These are phyloP conservation scores for Phytophthora palmivora DNA, from an alignment of 352 stramenopile genomes.

Conservation along the genomic window DNA sequence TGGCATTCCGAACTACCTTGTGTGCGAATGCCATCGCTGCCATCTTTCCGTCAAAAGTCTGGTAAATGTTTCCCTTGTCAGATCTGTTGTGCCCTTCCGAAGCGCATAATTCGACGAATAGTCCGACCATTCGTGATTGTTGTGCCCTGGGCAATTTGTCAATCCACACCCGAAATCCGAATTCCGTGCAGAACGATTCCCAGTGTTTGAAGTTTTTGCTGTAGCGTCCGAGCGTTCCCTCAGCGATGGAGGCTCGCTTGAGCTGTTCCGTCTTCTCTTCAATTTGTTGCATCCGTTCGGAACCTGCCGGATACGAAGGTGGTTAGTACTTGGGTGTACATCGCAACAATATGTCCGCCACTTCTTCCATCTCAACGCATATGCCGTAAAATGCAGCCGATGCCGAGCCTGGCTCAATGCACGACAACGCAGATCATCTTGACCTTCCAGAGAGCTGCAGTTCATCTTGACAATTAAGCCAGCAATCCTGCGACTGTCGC, in stretches of 20 bases:
- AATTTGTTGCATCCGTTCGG: background rate
- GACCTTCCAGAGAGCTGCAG: background rate
- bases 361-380: conserved; percentile 13
- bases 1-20: conserved; percentile 27
- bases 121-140: conserved; percentile 30
- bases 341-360: conserved; percentile 7
- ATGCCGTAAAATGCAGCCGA: conserved; percentile 3
- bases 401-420: conserved; percentile 25
- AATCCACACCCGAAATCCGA: conserved; percentile 30
- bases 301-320: background rate
- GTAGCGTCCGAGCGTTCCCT: conserved; percentile 4
- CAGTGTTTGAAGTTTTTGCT: conserved; percentile 24
- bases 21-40: conserved; percentile 33
- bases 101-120: conserved; percentile 25
- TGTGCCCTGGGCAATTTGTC: conserved; percentile 29
- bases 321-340: conserved; percentile 2
- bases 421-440: conserved; percentile 4
- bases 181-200: conserved; percentile 19
- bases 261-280: conserved; percentile 1
- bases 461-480: conserved; percentile 20
- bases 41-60: too few species aligned
- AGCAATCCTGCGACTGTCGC: conserved; percentile 2
- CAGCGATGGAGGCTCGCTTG: background rate
- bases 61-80: conserved; percentile 33
- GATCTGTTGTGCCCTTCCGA: conserved; percentile 32